Conservation (phyloP, 306 rosid genomes). For the Pterocarpus santalinus region DNA sequence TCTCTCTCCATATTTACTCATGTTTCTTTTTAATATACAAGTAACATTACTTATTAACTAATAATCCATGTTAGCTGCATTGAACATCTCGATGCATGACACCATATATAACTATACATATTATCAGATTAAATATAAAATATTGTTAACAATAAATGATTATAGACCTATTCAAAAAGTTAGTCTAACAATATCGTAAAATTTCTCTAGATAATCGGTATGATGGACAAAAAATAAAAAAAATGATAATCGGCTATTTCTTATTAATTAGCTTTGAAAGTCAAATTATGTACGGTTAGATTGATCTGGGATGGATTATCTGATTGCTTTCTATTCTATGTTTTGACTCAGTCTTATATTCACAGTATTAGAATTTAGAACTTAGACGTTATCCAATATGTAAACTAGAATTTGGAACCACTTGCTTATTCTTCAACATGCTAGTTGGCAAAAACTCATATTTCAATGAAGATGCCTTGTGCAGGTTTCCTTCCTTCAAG, state of each 20-base stretch:
- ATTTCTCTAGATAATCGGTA: too few relatives aligned
- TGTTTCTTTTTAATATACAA: too few relatives aligned
- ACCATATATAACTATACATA: too few relatives aligned
- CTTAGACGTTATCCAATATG: background rate
- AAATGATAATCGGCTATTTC: too few relatives aligned
- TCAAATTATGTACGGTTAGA: background rate
- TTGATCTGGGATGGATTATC: background rate
- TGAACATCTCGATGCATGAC: background rate
- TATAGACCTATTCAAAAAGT: too few relatives aligned
- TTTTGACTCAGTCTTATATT: background rate
- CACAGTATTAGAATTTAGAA: background rate
- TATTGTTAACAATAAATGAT: too few relatives aligned
- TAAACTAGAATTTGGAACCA: background rate
- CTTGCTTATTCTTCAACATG: background rate
- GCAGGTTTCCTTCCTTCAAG: background rate
- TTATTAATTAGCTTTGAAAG: background rate
- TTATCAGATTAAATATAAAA: too few relatives aligned
- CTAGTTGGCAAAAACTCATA: background rate
- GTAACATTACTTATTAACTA: too few relatives aligned
- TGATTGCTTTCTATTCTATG: background rate
- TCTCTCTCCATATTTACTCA: too few relatives aligned
- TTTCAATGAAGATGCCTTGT: slow-evolving; percentile 23
- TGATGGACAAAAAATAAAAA: too few relatives aligned
- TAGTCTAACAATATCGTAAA: too few relatives aligned
- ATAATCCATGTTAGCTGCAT: too few relatives aligned